phyloP scores from a whole-genome alignment of 202 grass and related monocot species.

The Saccharum hybrid region DNA sequence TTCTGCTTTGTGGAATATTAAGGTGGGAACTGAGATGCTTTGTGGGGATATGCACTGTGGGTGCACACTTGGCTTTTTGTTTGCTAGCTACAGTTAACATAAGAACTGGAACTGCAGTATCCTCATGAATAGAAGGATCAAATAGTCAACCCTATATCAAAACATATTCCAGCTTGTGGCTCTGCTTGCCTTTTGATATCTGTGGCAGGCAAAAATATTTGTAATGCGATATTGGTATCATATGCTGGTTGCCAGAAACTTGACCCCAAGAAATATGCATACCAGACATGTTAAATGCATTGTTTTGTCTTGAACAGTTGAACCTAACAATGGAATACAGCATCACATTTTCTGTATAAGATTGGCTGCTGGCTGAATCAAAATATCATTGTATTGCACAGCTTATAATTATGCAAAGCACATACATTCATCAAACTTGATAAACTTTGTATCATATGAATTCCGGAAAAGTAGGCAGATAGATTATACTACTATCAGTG shows the following conservation, averaged over 20 bases:
- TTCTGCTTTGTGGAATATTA: slow-evolving; percentile 22
- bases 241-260: not conserved
- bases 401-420: not conserved
- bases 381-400: not conserved
- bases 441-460: slow-evolving; percentile 16
- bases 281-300: not conserved
- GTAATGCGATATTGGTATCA: not conserved
- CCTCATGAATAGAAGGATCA: slow-evolving; percentile 3
- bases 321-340: slow-evolving; percentile 7
- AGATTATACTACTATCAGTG: not conserved
- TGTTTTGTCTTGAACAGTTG: slow-evolving; percentile 21
- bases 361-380: not conserved
- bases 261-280: not conserved
- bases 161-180: slow-evolving; percentile 11
- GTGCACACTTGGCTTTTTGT: slow-evolving; percentile 19
- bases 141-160: slow-evolving; percentile 1
- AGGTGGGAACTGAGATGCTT: slow-evolving; percentile 18
- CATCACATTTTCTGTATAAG: slow-evolving; percentile 2
- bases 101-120: not conserved
- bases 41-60: not conserved
- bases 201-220: slow-evolving; percentile 1
- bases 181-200: slow-evolving; percentile 27
- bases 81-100: slow-evolving; percentile 21
- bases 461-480: not conserved
- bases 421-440: slow-evolving; percentile 1